Conservation (phyloP, 2,329 filamentous ascomycete species). For the Periconia macrospinosa region DNA sequence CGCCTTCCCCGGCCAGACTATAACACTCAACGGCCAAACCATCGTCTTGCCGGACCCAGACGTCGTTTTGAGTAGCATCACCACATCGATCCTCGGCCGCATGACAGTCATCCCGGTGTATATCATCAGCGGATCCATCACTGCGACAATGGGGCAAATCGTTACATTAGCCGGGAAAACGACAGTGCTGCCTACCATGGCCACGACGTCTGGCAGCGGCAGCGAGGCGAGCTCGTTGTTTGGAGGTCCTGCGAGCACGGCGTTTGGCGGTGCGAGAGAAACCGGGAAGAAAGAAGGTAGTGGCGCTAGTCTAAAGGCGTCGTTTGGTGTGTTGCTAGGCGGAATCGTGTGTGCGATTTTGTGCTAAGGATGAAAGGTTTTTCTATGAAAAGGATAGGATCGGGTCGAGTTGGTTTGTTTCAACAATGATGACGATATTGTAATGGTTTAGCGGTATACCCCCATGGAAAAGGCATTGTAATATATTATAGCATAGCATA, state of each 20-base stretch:
- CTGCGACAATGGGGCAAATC: slow-evolving; percentile 15
- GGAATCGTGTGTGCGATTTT: neutral
- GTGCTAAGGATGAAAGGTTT: neutral
- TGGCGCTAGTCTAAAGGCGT: neutral
- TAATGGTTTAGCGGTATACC: too few species aligned
- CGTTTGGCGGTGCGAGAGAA: neutral
- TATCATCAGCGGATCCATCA: slow-evolving; percentile 13
- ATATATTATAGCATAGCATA: too few species aligned
- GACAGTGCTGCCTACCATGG: slow-evolving; percentile 5
- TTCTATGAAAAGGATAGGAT: neutral
- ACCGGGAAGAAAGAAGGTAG: neutral
- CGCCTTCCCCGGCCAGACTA: slow-evolving; percentile 13
- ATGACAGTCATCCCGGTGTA: slow-evolving; percentile 7
- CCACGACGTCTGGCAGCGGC: neutral
- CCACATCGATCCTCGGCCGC: slow-evolving; percentile 7
- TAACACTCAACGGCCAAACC: slow-evolving; percentile 10
- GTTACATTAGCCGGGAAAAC: slow-evolving; percentile 11
- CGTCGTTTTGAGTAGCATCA: slow-evolving; percentile 7
- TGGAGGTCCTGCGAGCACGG: neutral
- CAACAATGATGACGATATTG: too few species aligned
- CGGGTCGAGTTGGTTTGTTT: neutral
- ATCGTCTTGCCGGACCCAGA: slow-evolving; percentile 6
- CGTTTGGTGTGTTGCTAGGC: neutral
- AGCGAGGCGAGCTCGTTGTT: neutral
- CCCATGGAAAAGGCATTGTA: too few species aligned